Evolutionary conservation across 176 grass and related monocot genomes (phyloP), one percentile per base, ranked within the genome.

Genomic region (Pontederia crassipes): DNA sequence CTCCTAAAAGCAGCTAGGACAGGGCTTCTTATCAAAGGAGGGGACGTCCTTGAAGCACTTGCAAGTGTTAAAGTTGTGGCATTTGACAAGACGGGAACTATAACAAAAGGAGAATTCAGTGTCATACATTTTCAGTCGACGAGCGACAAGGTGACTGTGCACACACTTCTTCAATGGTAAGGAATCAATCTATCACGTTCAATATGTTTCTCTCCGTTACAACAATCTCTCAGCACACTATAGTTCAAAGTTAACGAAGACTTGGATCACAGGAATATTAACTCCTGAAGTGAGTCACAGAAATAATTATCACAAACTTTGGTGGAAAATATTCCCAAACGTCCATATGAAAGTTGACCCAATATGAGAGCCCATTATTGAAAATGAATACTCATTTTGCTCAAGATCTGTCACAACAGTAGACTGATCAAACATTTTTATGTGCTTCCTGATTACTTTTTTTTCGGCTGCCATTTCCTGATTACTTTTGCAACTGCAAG

Each of bases 41-140:
- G 46, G 0, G 62, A 65, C 13, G 62, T 65, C 49, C 62, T 65
- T 65, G 62, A 65, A 50, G 35, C 5, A 0, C n/a, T 50, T 45
- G 62, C 62, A 11, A 40, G 15, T 1, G 18, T 65, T 27, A 65
- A 17, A 65, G 46, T 24, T 9, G 46, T 65, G 11, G 62, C 62
- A 6, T 65, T 65, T 49, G 62, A 65, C 45, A 65, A 65, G 45
- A 65, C 62, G 13, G 62, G 62, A 3, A 65, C 62, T 0, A 40
- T 65, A 24, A 65, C 62, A 14, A 65, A 50, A 50, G 62, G 62
- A 65, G 62, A 65, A 9, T 65, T 65, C 62, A 65, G 46, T 27
- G 62, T 65, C 12, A 11, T 65, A 47, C 17, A 65, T n/a, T 65
- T 65, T 8, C 15, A 40, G 15, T 13, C 17, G 13, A 8, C 49